phyloP scores from a whole-genome alignment of 2,329 filamentous ascomycete genomes.

The Penicillium sp. region DNA sequence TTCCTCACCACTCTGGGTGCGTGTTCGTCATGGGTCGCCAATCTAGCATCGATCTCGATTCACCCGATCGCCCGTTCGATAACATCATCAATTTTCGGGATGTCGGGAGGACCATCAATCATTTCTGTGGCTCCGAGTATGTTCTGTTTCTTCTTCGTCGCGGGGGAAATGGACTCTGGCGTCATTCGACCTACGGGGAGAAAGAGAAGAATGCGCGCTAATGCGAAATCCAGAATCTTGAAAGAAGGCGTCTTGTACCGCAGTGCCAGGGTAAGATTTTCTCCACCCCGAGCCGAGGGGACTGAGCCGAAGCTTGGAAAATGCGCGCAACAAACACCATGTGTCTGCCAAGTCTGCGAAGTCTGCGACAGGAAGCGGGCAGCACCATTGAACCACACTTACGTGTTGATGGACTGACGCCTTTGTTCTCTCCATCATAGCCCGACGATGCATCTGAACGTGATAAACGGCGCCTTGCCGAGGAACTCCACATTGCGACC shows the following conservation, averaged over 20 bases:
- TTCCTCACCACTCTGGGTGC: not conserved
- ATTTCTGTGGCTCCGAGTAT: slow-evolving; percentile 51
- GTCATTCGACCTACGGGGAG: too few species aligned
- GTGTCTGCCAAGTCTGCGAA: too few species aligned
- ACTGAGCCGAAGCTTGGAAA: not conserved
- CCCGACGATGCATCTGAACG: slow-evolving; percentile 63
- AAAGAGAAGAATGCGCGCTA: not conserved
- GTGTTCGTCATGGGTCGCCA: slow-evolving; percentile 17
- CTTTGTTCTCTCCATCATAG: slow-evolving; percentile 7
- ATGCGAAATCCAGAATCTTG: slow-evolving; percentile 35
- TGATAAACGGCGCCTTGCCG: slow-evolving; percentile 56
- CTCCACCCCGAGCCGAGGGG: not conserved
- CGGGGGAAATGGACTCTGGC: too few species aligned
- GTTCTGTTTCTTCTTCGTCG: slow-evolving; percentile 7
- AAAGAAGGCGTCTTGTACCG: slow-evolving; percentile 62
- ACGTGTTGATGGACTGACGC: not conserved
- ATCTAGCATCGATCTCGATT: slow-evolving; percentile 29
- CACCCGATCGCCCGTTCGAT: slow-evolving; percentile 42
- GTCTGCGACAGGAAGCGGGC: too few species aligned
- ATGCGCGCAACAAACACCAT: not conserved
- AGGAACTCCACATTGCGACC: slow-evolving; percentile 60
- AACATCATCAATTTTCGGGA: slow-evolving; percentile 71
- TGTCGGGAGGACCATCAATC: slow-evolving; percentile 63
- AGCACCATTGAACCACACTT: not conserved
- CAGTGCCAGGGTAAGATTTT: slow-evolving; percentile 56